Evolutionary conservation across 1,284 basidiomycete species (phyloP).

Genomic region (Exobasidium rhododendri): DNA sequence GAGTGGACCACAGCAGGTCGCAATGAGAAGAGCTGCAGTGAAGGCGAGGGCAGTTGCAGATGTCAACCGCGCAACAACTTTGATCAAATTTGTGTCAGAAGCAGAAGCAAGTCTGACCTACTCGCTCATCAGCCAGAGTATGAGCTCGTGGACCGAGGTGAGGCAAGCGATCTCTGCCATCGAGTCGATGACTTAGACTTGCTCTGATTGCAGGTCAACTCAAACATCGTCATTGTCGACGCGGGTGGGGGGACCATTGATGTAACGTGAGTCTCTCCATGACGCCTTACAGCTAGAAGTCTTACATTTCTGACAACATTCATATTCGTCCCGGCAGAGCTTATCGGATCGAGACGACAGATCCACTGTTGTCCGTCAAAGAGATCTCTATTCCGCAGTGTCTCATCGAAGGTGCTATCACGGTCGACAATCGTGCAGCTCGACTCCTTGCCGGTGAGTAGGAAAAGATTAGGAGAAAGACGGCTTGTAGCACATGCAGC

Average conservation of each 20-base stretch:
- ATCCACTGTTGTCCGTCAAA: slow-evolving; percentile 1
- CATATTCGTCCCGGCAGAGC: not conserved
- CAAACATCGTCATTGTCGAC: slow-evolving; percentile 3
- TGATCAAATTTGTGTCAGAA: slow-evolving; percentile 3
- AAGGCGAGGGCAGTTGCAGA: not conserved
- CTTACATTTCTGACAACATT: too few relatives aligned
- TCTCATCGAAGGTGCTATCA: slow-evolving; percentile 3
- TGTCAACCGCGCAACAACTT: not conserved
- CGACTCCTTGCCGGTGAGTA: not conserved
- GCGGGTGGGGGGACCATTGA: slow-evolving; percentile 6
- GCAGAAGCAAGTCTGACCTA: slow-evolving; percentile 7
- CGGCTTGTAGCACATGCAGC: too few relatives aligned
- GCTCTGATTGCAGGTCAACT: not conserved
- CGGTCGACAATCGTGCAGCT: slow-evolving; percentile 1
- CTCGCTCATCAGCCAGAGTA: not conserved
- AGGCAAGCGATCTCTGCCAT: not conserved
- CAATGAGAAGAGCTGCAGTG: slow-evolving; percentile 3
- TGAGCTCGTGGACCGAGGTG: slow-evolving; percentile 2
- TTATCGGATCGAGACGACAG: not conserved
- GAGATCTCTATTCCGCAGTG: slow-evolving; percentile 4
- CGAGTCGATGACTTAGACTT: too few relatives aligned
- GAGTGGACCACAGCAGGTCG: slow-evolving; percentile 5
- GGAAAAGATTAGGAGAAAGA: too few relatives aligned
- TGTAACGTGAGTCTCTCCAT: not conserved
- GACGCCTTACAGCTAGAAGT: too few relatives aligned